Base-by-base conservation (phyloP, 164 flowering plant genomes). In the Piper betle region DNA sequence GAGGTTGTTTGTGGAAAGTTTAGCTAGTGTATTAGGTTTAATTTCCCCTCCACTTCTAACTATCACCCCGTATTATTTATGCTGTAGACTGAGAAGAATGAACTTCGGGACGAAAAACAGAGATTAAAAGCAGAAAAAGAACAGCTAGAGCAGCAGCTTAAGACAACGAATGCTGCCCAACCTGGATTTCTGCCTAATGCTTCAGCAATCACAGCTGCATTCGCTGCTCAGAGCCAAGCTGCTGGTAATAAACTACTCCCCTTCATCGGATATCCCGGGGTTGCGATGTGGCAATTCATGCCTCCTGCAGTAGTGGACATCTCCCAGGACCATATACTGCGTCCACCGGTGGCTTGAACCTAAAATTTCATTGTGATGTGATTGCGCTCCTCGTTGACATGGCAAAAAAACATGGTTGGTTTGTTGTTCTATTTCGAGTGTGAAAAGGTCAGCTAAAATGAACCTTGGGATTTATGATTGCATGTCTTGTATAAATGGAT, bases 231-330 rank as follows among this genome's bases (percentile, higher is more conserved):
- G 59, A 81, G 77, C 61, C 97, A 82, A 74, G 82, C 81, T 16
- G 70, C 78, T 25, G 85, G 84, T 42, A 79, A 76, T 78, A 91
- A 91, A 71, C 55, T 84, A 72, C 80, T 88, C 70, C 90, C 92
- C 0, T 75, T 85, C 74, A 73, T 88, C 37, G 71, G 96, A 18
- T 91, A 84, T 76, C 96, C 96, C 0, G 90, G 91, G 41, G 88
- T 91, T 39, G 90, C 92, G 18, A 91, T 91, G 96, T 91, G 96
- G 96, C 97, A 88, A 64, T 88, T 88, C 78, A 78, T 91, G 96
- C 97, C 97, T 4, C 91, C 96, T 52, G 90, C 96, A n/a, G 71
- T 88, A 0, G 87, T 88, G 53, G 97, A 91, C 66, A 88, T 96
- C 55, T 88, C 98, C 0, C 91, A 87, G 79, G 98, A 91, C 70